phyloP scores from a whole-genome alignment of 2,329 filamentous ascomycete genomes.

The Didymella keratinophila region DNA sequence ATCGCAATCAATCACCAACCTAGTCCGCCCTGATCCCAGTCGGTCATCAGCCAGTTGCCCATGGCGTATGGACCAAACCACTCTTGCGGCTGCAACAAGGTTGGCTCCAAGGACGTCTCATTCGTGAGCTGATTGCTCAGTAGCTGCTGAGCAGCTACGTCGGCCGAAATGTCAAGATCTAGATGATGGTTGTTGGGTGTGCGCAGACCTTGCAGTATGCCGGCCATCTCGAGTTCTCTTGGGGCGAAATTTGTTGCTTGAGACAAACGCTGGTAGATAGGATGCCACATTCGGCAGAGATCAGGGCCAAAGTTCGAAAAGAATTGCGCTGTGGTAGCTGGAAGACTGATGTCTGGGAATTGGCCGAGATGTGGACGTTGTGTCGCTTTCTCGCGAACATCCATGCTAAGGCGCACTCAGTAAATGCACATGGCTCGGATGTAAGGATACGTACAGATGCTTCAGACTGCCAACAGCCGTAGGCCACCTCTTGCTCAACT shows the following conservation, averaged over 20 bases:
- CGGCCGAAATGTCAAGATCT: slow-evolving; percentile 30
- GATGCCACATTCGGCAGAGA: slow-evolving; percentile 44
- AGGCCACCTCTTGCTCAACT: slow-evolving; percentile 44
- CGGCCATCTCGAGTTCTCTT: slow-evolving; percentile 44
- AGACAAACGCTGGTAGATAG: slow-evolving; percentile 32
- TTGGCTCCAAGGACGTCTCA: slow-evolving; percentile 33
- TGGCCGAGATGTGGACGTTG: slow-evolving; percentile 37
- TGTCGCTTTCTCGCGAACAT: slow-evolving; percentile 42
- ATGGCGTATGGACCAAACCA: slow-evolving; percentile 42
- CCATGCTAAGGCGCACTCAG: slow-evolving; percentile 24
- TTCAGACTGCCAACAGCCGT: slow-evolving; percentile 44
- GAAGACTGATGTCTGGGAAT: slow-evolving; percentile 41
- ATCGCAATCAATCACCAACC: slow-evolving; percentile 27
- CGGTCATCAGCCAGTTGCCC: slow-evolving; percentile 46
- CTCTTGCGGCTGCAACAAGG: slow-evolving; percentile 42
- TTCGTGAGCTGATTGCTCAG: slow-evolving; percentile 25
- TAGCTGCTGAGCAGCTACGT: slow-evolving; percentile 28
- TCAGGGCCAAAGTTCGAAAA: slow-evolving; percentile 45
- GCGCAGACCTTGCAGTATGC: slow-evolving; percentile 41
- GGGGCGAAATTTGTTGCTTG: slow-evolving; percentile 29
- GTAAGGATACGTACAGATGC: slow-evolving; percentile 26
- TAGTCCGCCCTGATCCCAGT: slow-evolving; percentile 42
- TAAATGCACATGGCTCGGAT: background rate
- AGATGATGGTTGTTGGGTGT: slow-evolving; percentile 34
- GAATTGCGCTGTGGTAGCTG: slow-evolving; percentile 37